phyloP scores from a whole-genome alignment of 306 rosid genomes.

The Corylus avellana region DNA sequence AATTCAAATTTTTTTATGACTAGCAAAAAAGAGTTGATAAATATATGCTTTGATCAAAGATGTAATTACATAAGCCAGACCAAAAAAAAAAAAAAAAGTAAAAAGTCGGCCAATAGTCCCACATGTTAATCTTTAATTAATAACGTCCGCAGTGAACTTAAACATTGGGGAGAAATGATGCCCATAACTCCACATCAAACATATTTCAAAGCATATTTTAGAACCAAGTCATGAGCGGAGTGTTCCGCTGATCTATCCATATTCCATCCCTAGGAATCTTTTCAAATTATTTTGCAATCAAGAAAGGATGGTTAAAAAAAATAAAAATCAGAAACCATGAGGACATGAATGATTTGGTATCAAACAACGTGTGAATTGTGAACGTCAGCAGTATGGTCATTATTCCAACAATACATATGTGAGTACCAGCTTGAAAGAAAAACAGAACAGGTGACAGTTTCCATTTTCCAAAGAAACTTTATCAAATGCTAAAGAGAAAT shows the following conservation, averaged over 20 bases:
- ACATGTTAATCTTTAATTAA: not conserved
- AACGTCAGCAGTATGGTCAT: not conserved
- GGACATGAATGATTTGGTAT: not conserved
- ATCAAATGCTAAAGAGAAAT: not conserved
- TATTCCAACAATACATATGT: not conserved
- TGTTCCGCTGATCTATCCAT: not conserved
- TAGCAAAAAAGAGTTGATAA: not conserved
- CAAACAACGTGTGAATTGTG: not conserved
- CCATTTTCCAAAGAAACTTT: not conserved
- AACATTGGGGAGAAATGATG: not conserved
- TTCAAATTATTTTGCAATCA: not conserved
- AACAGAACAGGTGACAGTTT: not conserved
- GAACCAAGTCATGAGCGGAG: not conserved
- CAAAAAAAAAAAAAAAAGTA: not conserved
- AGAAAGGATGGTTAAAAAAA: not conserved
- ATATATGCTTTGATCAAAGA: not conserved
- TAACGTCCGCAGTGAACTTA: not conserved
- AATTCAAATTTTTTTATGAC: not conserved
- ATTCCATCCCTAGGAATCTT: not conserved
- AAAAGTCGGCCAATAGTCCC: not conserved
- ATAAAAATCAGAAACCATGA: not conserved
- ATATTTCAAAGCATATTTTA: not conserved
- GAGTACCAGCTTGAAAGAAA: not conserved
- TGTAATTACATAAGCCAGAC: not conserved
- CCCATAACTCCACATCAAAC: not conserved